Evolutionary conservation across 2,329 filamentous ascomycete genomes (phyloP).

Genomic region (Fusarium sp.): DNA sequence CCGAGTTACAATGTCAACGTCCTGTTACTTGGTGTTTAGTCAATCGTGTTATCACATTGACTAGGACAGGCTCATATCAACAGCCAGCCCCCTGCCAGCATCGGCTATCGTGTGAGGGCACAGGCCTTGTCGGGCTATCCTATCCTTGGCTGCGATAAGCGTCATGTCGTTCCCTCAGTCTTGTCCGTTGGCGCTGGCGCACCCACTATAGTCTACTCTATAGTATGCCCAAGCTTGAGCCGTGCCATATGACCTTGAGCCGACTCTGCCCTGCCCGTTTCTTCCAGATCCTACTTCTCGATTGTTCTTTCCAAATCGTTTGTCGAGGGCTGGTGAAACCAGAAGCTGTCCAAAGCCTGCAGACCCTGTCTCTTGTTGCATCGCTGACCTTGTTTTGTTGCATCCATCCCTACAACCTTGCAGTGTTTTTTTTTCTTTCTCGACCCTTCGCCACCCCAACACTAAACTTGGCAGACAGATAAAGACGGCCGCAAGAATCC

Average conservation of each 20-base stretch:
- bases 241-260: conserved; percentile 33
- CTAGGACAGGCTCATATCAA: conserved; percentile 32
- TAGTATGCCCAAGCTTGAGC: conserved; percentile 21
- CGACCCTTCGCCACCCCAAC: conserved; percentile 30
- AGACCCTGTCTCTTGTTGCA: conserved; percentile 24
- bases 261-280: conserved; percentile 24
- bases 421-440: conserved; percentile 36
- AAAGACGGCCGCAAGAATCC: background rate
- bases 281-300: conserved; percentile 3
- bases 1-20: conserved; percentile 1
- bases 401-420: conserved; percentile 28
- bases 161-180: conserved; percentile 34
- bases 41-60: conserved; percentile 33
- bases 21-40: conserved; percentile 16
- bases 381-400: conserved; percentile 21
- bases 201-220: conserved; percentile 21
- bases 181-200: conserved; percentile 18
- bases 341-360: conserved; percentile 10
- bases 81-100: conserved; percentile 21
- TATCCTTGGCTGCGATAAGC: conserved; percentile 43
- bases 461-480: conserved; percentile 15
- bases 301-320: conserved; percentile 1
- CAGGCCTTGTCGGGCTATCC: conserved; percentile 23
- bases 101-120: conserved; percentile 39
- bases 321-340: conserved; percentile 7